Conservation (phyloP, 2,329 filamentous ascomycete genomes). For the Fusarium sp. region DNA sequence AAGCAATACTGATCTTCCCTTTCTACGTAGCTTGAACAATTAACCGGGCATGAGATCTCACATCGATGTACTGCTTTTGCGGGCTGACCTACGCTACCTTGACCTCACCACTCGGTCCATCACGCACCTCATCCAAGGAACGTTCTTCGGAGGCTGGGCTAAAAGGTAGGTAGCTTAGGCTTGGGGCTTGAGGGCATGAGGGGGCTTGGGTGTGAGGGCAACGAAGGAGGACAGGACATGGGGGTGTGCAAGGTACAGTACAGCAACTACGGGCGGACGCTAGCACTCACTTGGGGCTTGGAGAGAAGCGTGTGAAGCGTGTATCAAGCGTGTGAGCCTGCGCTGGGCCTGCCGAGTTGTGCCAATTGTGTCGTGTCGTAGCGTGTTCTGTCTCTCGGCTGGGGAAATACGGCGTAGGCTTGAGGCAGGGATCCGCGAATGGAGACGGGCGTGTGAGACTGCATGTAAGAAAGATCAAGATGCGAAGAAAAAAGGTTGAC, state of each 20-base stretch:
- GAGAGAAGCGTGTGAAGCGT: conserved; percentile 42
- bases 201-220: conserved; percentile 42
- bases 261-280: conserved; percentile 27
- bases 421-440: conserved; percentile 49
- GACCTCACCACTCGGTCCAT: conserved; percentile 37
- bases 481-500: conserved; percentile 17
- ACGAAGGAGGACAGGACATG: conserved; percentile 39
- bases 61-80: conserved; percentile 10
- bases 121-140: conserved; percentile 41
- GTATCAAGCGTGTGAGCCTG: conserved; percentile 42
- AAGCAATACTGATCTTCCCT: not conserved
- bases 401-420: conserved; percentile 45
- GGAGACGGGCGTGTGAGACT: conserved; percentile 44
- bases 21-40: conserved; percentile 1
- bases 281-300: conserved; percentile 43
- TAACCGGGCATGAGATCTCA: not conserved
- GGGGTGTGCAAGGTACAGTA: conserved; percentile 43
- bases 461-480: conserved; percentile 26
- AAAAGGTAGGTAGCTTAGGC: conserved; percentile 35
- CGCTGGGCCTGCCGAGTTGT: conserved; percentile 42
- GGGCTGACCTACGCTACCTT: conserved; percentile 32
- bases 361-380: conserved; percentile 52
- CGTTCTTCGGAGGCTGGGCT: conserved; percentile 41
- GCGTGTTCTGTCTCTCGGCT: conserved; percentile 51
- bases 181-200: conserved; percentile 35